A percentile compares a stretch with the other conserved stretches of the same genome.
Evolutionary conservation across 164 flowering plant genomes (phyloP).

Genomic region (Macadamia integrifolia): DNA sequence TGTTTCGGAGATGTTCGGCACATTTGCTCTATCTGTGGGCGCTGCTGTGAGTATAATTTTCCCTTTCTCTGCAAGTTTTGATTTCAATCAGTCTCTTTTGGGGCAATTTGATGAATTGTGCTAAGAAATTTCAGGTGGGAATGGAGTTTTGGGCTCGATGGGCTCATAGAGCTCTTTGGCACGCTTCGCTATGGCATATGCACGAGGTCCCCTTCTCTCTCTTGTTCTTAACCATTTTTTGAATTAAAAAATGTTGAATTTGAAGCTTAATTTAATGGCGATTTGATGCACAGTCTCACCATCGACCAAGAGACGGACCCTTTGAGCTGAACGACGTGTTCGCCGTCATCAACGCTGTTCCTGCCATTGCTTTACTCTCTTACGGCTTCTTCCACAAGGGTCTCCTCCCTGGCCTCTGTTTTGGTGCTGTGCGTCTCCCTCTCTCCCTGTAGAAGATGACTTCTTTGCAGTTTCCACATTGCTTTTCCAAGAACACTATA

Average conservation of each 20-base stretch:
- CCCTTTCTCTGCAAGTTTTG: background rate
- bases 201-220: slow-evolving; percentile 50
- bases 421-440: slow-evolving; percentile 65
- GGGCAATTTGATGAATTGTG: slow-evolving; percentile 5
- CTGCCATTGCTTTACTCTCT: slow-evolving; percentile 69
- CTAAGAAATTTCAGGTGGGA: slow-evolving; percentile 54
- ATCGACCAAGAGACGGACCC: slow-evolving; percentile 80
- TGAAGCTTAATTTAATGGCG: background rate
- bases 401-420: slow-evolving; percentile 82
- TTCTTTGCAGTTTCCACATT: too few relatives aligned
- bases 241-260: too few relatives aligned
- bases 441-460: background rate
- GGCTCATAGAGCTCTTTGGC: slow-evolving; percentile 95
- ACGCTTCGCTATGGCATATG: slow-evolving; percentile 96
- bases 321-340: slow-evolving; percentile 85
- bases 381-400: slow-evolving; percentile 87
- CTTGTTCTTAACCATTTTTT: too few relatives aligned
- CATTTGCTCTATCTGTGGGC: slow-evolving; percentile 82
- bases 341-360: slow-evolving; percentile 75
- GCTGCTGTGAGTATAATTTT: slow-evolving; percentile 67
- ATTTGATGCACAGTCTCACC: slow-evolving; percentile 60
- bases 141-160: slow-evolving; percentile 99
- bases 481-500: too few relatives aligned
- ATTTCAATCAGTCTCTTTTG: background rate
- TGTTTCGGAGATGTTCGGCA: slow-evolving; percentile 75